A percentile compares a stretch with the other conserved stretches of the same genome.
Evolutionary conservation across 768 basidiomycete species (phyloP).

Genomic region (Naganishia vishniacii): DNA sequence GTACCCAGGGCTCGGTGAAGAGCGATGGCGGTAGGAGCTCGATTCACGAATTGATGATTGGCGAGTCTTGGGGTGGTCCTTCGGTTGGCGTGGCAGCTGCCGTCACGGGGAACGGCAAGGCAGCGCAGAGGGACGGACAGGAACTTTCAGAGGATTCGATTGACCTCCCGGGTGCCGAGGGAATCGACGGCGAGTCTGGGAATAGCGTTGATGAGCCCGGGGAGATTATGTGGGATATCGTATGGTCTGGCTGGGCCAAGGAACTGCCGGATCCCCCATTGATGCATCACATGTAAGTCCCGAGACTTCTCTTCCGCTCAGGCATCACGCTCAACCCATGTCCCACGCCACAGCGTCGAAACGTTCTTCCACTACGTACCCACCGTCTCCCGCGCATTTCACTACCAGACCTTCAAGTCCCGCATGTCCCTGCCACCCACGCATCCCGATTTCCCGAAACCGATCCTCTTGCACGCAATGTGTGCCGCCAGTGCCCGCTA

Average conservation of each 20-base stretch:
- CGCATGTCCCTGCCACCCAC: constrained; percentile 61
- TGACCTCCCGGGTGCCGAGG: neutral
- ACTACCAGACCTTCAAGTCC: constrained; percentile 61
- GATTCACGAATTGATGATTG: constrained; percentile 18
- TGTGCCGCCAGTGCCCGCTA: constrained; percentile 74
- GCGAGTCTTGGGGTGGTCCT: constrained; percentile 1
- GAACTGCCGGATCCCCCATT: constrained; percentile 42
- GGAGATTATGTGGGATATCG: constrained; percentile 29
- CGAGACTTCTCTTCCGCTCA: too few species aligned
- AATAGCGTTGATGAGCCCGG: neutral
- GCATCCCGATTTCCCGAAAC: constrained; percentile 67
- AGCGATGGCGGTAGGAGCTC: constrained; percentile 9
- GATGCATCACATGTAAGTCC: constrained; percentile 42
- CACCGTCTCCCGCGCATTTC: constrained; percentile 65
- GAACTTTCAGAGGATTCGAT: too few species aligned
- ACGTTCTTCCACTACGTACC: constrained; percentile 75
- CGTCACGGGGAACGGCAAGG: too few species aligned
- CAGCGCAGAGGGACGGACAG: too few species aligned
- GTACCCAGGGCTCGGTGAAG: neutral
- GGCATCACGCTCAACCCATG: neutral
- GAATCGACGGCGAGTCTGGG: neutral
- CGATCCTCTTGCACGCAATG: constrained; percentile 74
- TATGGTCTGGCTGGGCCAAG: constrained; percentile 37
- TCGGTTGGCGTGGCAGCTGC: neutral
- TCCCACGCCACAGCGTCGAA: constrained; percentile 57